Base-by-base conservation (phyloP, 371 early-diverging fungal species). In the Haplosporangium sp. region DNA sequence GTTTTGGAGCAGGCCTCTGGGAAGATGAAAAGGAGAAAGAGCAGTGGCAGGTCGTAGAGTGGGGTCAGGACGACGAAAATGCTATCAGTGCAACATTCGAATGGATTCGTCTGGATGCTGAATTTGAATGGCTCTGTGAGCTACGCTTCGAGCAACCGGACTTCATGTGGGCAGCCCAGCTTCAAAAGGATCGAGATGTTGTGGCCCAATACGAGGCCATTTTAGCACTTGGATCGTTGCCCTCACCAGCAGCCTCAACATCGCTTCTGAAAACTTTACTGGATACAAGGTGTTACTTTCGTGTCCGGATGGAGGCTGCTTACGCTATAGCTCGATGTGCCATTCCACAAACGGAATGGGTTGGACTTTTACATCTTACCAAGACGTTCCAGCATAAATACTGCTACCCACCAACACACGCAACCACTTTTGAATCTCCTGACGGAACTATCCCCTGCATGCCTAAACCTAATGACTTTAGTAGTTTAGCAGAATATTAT, bases 81-180 rank as follows among this genome's bases (percentile, higher is more conserved):
- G 85, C 92, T 19, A 90, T 92, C 40, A 86, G 84, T 72, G 75
- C 82, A 0, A 95, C 96, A 34, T 93, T 99, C 67, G 98, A 98
- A 70, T 99, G 98, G 97, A 95, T 99, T 81, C 91, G 99, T 15
- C 83, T 98, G 65, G 99, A 99, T 83, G 95, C 98, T 2, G 98
- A 98, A 65, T 89, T 94, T 70, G 97, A 97, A 72, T 97, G 97
- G 98, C 81, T 98, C 15, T 95, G 96, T 76, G 81, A 90, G 7
- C 91, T 96, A 66, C 88, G 90, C n/a, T 95, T 98, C 67, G 93
- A 94, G 63, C 99, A 98, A 84, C 92, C 95, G 0, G 98, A 96
- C 72, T 96, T 94, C 72, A 99, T 99, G 98, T 98, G 97, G 96
- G 94, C 94, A 11, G 94, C 96, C 17, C 97, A 97, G 78, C 86